Evolutionary conservation across 1,284 basidiomycete species (phyloP), one percentile per base, ranked within the genome.

Genomic region (Mycosarcoma mackinlayi): DNA sequence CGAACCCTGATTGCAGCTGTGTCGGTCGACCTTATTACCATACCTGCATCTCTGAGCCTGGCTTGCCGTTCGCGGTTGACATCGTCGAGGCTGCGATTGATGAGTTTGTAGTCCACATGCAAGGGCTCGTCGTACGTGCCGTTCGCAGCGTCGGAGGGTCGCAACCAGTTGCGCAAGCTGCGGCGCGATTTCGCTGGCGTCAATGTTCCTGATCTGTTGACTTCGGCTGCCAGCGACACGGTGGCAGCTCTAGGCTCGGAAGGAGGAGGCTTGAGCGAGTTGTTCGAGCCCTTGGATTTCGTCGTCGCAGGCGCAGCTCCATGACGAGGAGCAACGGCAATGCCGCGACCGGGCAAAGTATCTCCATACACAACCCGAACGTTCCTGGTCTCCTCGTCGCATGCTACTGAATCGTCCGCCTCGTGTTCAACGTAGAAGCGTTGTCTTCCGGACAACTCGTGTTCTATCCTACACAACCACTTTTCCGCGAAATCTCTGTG

Each of bases 401-500:
- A 51, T 0, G 60, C 56, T 0, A 55, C 62, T 3, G 40, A 28
- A 5, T 69, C 50, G n/a, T 65, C 69, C 1, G 50, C 65, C 0
- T 59, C 47, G 18, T 59, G 38, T 11, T 56, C 49, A 18, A 71
- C 38, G 27, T 62, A 70, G 31, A 69, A 64, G 21, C 77, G 44
- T 28, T 65, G 40, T 10, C 70, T 54, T 2, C 66, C 59, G 3
- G 73, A 55, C 24, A 77, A 25, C 47, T 79, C 77, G 50, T 77
- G 51, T 33, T 77, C 77, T 25, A 79, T 72, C 16, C 76, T 47
- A 23, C 62, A 66, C 6, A 79, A 53, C 77, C 77, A 79, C 19
- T 56, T 71, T 27, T 79, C 76, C 0, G 77, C 77, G 62, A 77
- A 79, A 31, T 50, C 27, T 3, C 57, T n/a, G 34, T 79, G 77